Percentiles rank a stretch among this genome's conserved stretches.
These are phyloP conservation scores for Euclidium syriacum DNA, from an alignment of 345 rosid species.

Conservation along the genomic window DNA sequence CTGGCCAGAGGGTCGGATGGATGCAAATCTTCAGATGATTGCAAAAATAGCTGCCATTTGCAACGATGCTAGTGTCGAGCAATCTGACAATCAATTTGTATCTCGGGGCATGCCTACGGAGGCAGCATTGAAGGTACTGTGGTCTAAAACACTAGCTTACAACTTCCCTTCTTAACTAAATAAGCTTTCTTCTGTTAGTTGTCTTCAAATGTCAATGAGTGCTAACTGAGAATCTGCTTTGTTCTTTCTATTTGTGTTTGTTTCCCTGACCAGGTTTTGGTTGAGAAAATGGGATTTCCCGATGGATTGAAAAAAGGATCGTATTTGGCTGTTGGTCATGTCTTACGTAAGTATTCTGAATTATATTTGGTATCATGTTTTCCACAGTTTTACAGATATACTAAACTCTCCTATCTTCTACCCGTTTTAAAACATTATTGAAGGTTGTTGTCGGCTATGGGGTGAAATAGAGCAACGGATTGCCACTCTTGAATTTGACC, in stretches of 20 bases:
- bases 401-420: not conserved
- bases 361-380: not conserved
- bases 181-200: not conserved
- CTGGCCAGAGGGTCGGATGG: constrained; percentile 73
- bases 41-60: constrained; percentile 88
- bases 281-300: constrained; percentile 93
- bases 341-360: constrained; percentile 42
- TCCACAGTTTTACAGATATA: not conserved
- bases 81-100: constrained; percentile 58
- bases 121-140: constrained; percentile 95
- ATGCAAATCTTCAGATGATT: constrained; percentile 79
- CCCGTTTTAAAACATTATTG: not conserved
- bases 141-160: too few relatives aligned
- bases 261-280: constrained; percentile 68
- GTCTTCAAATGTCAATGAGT: not conserved
- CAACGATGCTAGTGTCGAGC: constrained; percentile 78
- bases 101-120: constrained; percentile 84
- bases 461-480: constrained; percentile 60
- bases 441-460: constrained; percentile 77
- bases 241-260: too few relatives aligned
- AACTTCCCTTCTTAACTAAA: not conserved
- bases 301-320: constrained; percentile 37
- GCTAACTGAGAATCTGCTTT: not conserved
- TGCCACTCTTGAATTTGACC: constrained; percentile 96
- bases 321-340: constrained; percentile 36